A percentile compares a stretch with the other conserved stretches of the same genome.
phyloP scores from a whole-genome alignment of 2,329 filamentous ascomycete species.

The Colletotrichum lupini region DNA sequence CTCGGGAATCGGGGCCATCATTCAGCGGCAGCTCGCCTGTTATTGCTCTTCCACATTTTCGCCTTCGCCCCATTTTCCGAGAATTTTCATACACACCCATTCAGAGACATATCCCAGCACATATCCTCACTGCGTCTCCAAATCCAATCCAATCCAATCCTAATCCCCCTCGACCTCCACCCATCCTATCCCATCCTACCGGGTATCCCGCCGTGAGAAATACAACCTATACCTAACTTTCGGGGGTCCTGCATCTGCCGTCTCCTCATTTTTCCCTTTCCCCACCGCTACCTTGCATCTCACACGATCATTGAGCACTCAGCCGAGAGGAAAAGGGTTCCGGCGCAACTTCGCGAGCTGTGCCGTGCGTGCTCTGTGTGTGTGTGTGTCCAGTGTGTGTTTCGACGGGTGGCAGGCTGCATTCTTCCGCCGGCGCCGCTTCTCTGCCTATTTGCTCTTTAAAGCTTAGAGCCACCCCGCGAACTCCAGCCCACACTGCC shows the following conservation, averaged over 20 bases:
- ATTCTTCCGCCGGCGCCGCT: slow-evolving; percentile 25
- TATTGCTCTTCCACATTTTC: slow-evolving; percentile 6
- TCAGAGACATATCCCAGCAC: slow-evolving; percentile 14
- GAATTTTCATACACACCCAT: slow-evolving; percentile 1
- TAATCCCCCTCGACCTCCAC: slow-evolving; percentile 19
- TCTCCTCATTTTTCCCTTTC: neutral
- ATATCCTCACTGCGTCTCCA: slow-evolving; percentile 8
- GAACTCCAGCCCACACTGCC: slow-evolving; percentile 10
- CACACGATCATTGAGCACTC: slow-evolving; percentile 17
- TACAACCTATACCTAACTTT: slow-evolving; percentile 6
- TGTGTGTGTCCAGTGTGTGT: slow-evolving; percentile 1
- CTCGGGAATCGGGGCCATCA: slow-evolving; percentile 2
- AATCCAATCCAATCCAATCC: slow-evolving; percentile 8
- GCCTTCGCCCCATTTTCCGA: slow-evolving; percentile 2
- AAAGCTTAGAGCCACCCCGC: slow-evolving; percentile 29
- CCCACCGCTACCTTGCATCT: slow-evolving; percentile 15
- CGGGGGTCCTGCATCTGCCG: slow-evolving; percentile 11
- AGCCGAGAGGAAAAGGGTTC: slow-evolving; percentile 22
- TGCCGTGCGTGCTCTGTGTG: neutral
- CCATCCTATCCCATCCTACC: slow-evolving; percentile 27
- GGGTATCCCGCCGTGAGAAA: slow-evolving; percentile 27
- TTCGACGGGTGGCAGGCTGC: slow-evolving; percentile 29
- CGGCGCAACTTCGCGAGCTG: neutral
- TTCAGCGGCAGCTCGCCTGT: neutral
- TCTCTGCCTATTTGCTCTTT: slow-evolving; percentile 12